These are phyloP conservation scores for Rhizophora mangle DNA, from an alignment of 345 rosid species.

Conservation along the genomic window DNA sequence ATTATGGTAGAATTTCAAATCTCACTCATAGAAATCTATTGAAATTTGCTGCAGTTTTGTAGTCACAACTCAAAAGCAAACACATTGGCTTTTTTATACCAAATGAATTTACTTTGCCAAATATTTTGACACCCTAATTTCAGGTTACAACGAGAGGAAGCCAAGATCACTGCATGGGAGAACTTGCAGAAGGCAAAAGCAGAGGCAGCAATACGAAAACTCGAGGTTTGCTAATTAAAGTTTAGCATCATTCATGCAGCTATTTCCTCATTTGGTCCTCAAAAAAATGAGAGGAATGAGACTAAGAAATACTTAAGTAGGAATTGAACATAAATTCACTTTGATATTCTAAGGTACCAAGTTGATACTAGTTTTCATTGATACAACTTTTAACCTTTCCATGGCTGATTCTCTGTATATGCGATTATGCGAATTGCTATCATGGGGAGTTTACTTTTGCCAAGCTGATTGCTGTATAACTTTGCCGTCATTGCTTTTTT, in stretches of 20 bases:
- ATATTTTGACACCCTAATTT: slow-evolving; percentile 5
- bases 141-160: slow-evolving; percentile 86
- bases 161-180: slow-evolving; percentile 93
- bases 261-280: not conserved
- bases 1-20: no score
- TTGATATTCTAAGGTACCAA: not conserved
- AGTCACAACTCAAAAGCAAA: slow-evolving; percentile 1
- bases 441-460: not conserved
- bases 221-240: slow-evolving; percentile 51
- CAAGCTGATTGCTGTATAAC: not conserved
- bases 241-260: not conserved
- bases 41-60: not conserved
- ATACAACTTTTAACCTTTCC: no score
- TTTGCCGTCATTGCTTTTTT: not conserved
- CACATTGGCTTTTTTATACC: not conserved
- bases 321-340: not conserved
- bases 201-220: slow-evolving; percentile 87
- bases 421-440: no score
- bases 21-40: no score
- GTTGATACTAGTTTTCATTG: no score
- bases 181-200: slow-evolving; percentile 95
- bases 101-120: not conserved
- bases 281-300: not conserved
- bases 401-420: not conserved
- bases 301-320: not conserved